Base-by-base conservation (phyloP, 306 rosid genomes). In the Nissolia schottii region DNA sequence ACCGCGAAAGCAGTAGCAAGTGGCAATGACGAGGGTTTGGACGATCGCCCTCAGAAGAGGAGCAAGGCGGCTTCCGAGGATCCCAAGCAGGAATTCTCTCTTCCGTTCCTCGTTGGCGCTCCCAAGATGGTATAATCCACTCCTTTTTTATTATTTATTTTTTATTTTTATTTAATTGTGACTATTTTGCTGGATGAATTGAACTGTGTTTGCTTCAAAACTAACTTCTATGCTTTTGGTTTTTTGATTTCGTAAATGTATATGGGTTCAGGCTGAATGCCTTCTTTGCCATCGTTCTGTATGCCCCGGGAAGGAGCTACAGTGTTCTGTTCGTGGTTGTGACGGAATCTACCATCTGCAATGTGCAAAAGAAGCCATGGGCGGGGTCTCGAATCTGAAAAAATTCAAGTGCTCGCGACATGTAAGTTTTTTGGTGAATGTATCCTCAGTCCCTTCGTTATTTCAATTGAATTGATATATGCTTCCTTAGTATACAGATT, bases 361-460 rank as follows among this genome's bases (percentile, higher is more conserved):
- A 25, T 93, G 98, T 76, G 91, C 86, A 15, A 85, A 86, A 87
- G 77, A 80, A 76, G 80, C 37, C 13, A 49, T 12, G 55, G 86
- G n/a, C n/a, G n/a, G 88, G 56, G 32, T 65, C 77, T 77, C 79
- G 5, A 82, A 59, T 80, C 58, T 37, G 68, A 86, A 81, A 43
- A 93, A 79, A n/a, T 93, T 89, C 91, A 93, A 86, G 88, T 93
- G 96, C 81, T 87, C 90, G 12, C 96, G 83, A 37, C 98, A 93
- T 85, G 98, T 91, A 83, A 82, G 60, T 22, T 61, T 74, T 81
- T 32, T 34, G 19, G 10, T 35, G 56, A 56, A 81, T 64, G 2
- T 43, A 45, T 20, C 49, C 19, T 22, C 12, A 2, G 20, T 23
- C 34, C 35, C 32, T 41, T 81, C 10, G 11, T 56, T 16, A 19